phyloP scores from a whole-genome alignment of 1,284 basidiomycete genomes.

The Rhodotorula sp. region DNA sequence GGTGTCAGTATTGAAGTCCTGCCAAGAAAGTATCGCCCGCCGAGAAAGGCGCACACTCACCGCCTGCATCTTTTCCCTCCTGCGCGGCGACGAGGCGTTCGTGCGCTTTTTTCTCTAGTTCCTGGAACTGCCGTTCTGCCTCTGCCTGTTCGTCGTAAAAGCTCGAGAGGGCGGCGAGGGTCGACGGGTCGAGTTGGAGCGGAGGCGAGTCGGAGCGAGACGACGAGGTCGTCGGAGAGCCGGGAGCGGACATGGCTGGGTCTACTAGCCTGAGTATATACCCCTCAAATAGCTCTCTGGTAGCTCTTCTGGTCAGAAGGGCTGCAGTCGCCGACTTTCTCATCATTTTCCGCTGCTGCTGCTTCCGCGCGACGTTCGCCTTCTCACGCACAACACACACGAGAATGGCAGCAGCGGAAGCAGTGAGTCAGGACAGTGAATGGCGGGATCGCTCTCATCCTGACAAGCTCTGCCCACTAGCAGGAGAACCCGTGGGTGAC shows the following conservation, averaged over 20 bases:
- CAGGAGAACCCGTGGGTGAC: constrained; percentile 30
- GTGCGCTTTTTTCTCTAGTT: constrained; percentile 34
- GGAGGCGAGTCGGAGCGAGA: constrained; percentile 10
- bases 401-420: neutral
- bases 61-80: constrained; percentile 34
- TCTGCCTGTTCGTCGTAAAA: constrained; percentile 45
- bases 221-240: neutral
- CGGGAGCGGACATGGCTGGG: neutral
- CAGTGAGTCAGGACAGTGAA: neutral
- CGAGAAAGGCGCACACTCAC: constrained; percentile 5
- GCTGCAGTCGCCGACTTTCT: neutral
- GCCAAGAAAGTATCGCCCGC: neutral
- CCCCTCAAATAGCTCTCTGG: no score
- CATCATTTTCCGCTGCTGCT: neutral
- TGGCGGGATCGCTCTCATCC: neutral
- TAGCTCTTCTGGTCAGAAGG: neutral
- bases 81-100: constrained; percentile 26
- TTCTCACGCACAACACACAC: no score
- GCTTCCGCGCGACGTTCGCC: neutral
- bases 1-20: no score
- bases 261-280: no score
- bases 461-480: neutral
- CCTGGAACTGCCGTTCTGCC: constrained; percentile 42
- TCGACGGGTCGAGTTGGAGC: constrained; percentile 44
- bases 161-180: constrained; percentile 45